These are phyloP conservation scores for Fusarium beomiforme DNA, from an alignment of 2,329 filamentous ascomycete species.

Conservation along the genomic window DNA sequence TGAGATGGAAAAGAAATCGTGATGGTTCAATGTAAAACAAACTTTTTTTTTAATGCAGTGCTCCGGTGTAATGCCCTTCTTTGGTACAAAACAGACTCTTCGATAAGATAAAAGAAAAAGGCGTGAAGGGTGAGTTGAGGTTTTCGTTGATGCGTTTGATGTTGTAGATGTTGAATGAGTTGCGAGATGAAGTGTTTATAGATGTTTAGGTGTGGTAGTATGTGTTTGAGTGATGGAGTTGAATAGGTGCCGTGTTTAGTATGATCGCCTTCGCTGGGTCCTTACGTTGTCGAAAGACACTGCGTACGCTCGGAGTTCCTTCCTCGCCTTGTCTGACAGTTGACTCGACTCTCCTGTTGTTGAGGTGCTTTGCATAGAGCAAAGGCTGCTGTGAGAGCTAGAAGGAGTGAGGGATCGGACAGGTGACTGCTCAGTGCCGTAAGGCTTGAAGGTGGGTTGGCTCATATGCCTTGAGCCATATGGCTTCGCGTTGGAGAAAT, in stretches of 20 bases:
- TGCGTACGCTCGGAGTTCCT: constrained; percentile 85
- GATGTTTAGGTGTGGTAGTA: neutral
- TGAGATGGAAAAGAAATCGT: constrained; percentile 32
- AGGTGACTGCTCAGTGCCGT: constrained; percentile 32
- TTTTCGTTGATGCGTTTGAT: constrained; percentile 27
- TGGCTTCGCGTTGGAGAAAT: constrained; percentile 74
- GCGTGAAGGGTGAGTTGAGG: constrained; percentile 34
- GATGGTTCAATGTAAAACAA: constrained; percentile 40
- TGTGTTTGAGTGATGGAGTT: constrained; percentile 15
- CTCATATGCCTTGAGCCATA: constrained; percentile 60
- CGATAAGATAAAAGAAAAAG: constrained; percentile 37
- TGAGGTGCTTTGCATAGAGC: constrained; percentile 75
- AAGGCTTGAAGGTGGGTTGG: constrained; percentile 41
- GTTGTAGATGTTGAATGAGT: constrained; percentile 45
- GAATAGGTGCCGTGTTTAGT: constrained; percentile 52
- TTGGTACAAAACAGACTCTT: constrained; percentile 54
- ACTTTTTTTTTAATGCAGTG: constrained; percentile 60
- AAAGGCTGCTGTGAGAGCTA: constrained; percentile 85
- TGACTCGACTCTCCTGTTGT: constrained; percentile 63
- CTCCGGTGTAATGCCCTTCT: constrained; percentile 60
- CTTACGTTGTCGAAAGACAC: constrained; percentile 88
- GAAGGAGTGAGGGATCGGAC: constrained; percentile 70
- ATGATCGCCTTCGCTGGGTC: constrained; percentile 65
- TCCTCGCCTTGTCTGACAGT: constrained; percentile 79
- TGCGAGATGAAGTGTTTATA: constrained; percentile 42